Base-by-base conservation (phyloP, 768 basidiomycete species). In the Trametes villosa region DNA sequence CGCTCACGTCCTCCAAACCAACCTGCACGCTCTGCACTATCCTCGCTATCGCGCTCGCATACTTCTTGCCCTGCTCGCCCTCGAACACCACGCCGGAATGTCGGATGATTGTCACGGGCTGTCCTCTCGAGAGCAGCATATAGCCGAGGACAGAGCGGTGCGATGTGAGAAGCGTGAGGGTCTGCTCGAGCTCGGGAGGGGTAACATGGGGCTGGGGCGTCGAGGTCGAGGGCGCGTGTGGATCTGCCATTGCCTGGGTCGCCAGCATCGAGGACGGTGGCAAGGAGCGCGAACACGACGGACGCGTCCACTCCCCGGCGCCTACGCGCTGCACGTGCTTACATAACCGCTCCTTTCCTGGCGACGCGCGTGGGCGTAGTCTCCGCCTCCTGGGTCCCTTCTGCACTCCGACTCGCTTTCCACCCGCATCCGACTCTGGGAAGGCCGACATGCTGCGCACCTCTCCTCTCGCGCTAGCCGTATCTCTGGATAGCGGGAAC, bases 71-170 rank as follows among this genome's bases (percentile, higher is more conserved):
- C 38, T 89, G 87, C 63, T 93, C 92, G 31, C 92, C 91, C 63
- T 94, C 92, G 65, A 94, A 94, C 6, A 92, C 82, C 53, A 91
- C 90, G 15, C 92, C 92, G 0, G 91, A 88, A 67, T 92, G 88
- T 31, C 91, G 82, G 67, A 97, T 89, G 64, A 97, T 93, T 66
- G 87, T 86, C 20, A 85, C 82, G 7, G 87, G 87, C 46, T 83
- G 82, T 0, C 86, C 83, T 4, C 92, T 82, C 3, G 92, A 88
- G 31, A 96, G 79, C 0, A 96, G 83, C 68, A 96, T 82, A 71
- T 95, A 95, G 1, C 94, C 94, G 7, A 93, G 83, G 4, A 96
- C 93, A 20, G 91, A 88, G 18, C 91, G 83, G 69, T 96, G 91
- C 5, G 90, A 82, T 1, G 92, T 88, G 53, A 96, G 80, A 63